Conservation (phyloP, 1,139 yeast species). For the Candida mesenterica region DNA sequence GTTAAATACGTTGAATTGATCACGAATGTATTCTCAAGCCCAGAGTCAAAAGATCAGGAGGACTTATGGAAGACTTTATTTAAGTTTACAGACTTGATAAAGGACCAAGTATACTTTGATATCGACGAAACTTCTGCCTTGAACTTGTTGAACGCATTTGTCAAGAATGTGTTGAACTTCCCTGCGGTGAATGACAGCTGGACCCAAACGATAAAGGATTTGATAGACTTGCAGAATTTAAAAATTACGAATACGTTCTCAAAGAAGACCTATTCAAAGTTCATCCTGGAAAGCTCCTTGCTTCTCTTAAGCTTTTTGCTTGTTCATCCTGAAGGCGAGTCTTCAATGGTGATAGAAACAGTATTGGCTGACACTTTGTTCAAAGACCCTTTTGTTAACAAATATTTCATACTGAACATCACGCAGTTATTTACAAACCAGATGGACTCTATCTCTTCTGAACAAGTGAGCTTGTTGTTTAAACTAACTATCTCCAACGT, state of each 20-base stretch:
- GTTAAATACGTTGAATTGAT: conserved; percentile 27
- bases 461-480: conserved; percentile 24
- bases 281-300: conserved; percentile 18
- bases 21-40: conserved; percentile 12
- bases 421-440: conserved; percentile 17
- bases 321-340: neutral
- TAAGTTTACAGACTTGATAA: conserved; percentile 17
- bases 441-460: conserved; percentile 12
- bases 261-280: conserved; percentile 31
- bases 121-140: conserved; percentile 32
- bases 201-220: conserved; percentile 21
- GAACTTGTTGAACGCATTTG: conserved; percentile 19
- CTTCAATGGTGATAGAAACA: conserved; percentile 1
- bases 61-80: conserved; percentile 14
- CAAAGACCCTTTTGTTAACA: conserved; percentile 14
- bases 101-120: conserved; percentile 27
- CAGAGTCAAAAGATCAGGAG: conserved; percentile 12
- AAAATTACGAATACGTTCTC: conserved; percentile 26
- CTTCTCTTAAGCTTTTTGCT: conserved; percentile 5
- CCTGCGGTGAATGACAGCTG: conserved; percentile 18
- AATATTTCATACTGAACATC: conserved; percentile 20
- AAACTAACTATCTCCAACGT: conserved; percentile 24
- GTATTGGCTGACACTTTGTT: conserved; percentile 17
- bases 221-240: conserved; percentile 28
- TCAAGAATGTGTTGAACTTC: conserved; percentile 5